Base-by-base conservation (phyloP, 768 basidiomycete species). In the Pulveroboletus sp. region DNA sequence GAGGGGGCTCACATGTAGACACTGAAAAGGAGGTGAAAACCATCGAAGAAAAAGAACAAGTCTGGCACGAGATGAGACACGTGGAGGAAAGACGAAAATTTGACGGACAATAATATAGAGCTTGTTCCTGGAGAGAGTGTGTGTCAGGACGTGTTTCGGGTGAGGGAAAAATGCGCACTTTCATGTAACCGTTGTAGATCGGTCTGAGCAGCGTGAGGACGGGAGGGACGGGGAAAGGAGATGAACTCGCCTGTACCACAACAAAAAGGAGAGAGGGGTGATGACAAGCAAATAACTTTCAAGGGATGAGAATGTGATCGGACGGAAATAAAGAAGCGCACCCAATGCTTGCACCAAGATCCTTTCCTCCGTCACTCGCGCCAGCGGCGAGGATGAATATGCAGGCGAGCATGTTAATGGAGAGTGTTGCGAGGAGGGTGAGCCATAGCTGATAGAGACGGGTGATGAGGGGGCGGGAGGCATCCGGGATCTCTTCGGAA, bases 151-250 rank as follows among this genome's bases (percentile, higher is more conserved):
- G 41, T 42, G 49, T 49, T 45, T 60, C 58, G 55, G 64, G 57
- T 65, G 62, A 55, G 48, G 52, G 32, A 26, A 37, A 38, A 33
- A 46, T 32, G 49, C 74, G 65, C 61, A 86, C 94, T 80, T 96
- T 95, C 85, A 93, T 91, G 74, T 92, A 95, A 47, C 90, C 94
- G 60, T 96, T 94, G 75, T 98, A 98, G 64, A 94, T 89, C 14
- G 95, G 94, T 62, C 92, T 92, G 62, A 33, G 28, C 31, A 44
- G 47, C 27, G 51, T 49, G 8, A 62, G 46, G 48, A 33, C 45
- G 32, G 47, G 52, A 54, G 14, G 38, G 49, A 45, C 7, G 50
- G 50, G 24, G 38, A 49, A 44, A 44, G 41, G 40, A 32, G 46
- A 37, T 44, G 57, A 21, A 65, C 86, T 62, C 56, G 88, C 89